These are phyloP conservation scores for Aspergillus ibericus DNA, from an alignment of 2,329 filamentous ascomycete species.

Conservation along the genomic window DNA sequence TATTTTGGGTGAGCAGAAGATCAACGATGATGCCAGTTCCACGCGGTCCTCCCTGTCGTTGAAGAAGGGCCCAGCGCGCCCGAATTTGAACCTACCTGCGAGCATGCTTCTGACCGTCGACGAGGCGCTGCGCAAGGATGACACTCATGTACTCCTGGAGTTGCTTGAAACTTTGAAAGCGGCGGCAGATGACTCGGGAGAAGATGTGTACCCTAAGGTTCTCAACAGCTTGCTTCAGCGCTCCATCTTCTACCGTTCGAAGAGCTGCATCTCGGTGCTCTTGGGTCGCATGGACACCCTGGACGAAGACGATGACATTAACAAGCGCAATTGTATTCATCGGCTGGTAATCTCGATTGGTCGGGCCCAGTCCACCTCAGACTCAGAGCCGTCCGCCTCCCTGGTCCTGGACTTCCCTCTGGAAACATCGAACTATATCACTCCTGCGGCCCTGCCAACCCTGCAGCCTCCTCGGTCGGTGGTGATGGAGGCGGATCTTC, in stretches of 20 bases:
- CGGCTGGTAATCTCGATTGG: conserved; percentile 90
- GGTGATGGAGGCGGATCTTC: conserved; percentile 64
- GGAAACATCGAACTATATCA: conserved; percentile 71
- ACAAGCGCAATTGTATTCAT: conserved; percentile 90
- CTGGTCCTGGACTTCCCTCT: conserved; percentile 50
- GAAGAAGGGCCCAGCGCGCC: conserved; percentile 72
- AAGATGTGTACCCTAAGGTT: conserved; percentile 67
- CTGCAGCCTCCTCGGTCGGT: conserved; percentile 62
- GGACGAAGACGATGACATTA: conserved; percentile 88
- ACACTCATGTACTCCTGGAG: conserved; percentile 43
- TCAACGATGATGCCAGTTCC: conserved; percentile 72
- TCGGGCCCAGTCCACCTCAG: conserved; percentile 62
- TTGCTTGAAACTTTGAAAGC: conserved; percentile 61
- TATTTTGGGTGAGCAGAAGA: conserved; percentile 72
- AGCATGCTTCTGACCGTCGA: conserved; percentile 47
- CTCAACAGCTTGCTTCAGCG: conserved; percentile 46
- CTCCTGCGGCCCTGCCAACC: conserved; percentile 70
- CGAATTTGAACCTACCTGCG: conserved; percentile 70
- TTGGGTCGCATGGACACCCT: conserved; percentile 68
- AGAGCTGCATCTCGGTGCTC: conserved; percentile 68
- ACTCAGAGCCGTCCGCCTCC: conserved; percentile 54
- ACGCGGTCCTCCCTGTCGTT: conserved; percentile 69
- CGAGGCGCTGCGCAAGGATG: conserved; percentile 42
- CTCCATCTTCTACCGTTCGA: conserved; percentile 70
- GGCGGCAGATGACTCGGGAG: conserved; percentile 55